phyloP scores from a whole-genome alignment of 495 filamentous ascomycete genomes.

The Hypoxylon cercidicola region DNA sequence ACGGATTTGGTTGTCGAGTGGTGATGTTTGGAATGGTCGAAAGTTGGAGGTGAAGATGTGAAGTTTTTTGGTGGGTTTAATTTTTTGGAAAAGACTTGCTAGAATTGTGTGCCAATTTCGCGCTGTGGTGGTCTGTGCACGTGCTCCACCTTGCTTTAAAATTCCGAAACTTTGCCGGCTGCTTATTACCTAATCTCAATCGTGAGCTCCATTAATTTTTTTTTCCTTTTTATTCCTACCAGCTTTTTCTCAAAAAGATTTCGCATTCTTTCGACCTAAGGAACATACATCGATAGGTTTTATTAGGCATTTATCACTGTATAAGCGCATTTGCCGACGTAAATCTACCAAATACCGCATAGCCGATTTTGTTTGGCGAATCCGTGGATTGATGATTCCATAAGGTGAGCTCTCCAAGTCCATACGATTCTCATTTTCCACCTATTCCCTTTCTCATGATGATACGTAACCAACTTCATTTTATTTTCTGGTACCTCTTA shows the following conservation, averaged over 20 bases:
- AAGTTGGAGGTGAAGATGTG: conserved; percentile 32
- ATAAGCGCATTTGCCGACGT: not conserved
- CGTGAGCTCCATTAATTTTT: not conserved
- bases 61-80: conserved; percentile 30
- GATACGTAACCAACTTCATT: conserved; percentile 53
- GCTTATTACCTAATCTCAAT: not conserved
- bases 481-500: conserved; percentile 74
- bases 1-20: conserved; percentile 53
- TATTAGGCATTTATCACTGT: not conserved
- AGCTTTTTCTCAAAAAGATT: conserved; percentile 4
- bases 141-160: not conserved
- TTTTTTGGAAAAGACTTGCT: conserved; percentile 23
- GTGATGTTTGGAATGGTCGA: conserved; percentile 43
- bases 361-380: not conserved
- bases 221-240: not conserved
- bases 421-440: conserved; percentile 4
- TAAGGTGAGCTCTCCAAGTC: conserved; percentile 26
- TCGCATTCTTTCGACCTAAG: not conserved
- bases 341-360: no score
- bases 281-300: not conserved
- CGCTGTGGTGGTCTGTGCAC: conserved; percentile 14
- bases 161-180: conserved; percentile 26
- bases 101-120: conserved; percentile 43
- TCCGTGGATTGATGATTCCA: not conserved
- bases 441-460: conserved; percentile 55